These are phyloP conservation scores for Rubia yunnanensis DNA, from an alignment of 257 asterid genomes.

Conservation along the genomic window DNA sequence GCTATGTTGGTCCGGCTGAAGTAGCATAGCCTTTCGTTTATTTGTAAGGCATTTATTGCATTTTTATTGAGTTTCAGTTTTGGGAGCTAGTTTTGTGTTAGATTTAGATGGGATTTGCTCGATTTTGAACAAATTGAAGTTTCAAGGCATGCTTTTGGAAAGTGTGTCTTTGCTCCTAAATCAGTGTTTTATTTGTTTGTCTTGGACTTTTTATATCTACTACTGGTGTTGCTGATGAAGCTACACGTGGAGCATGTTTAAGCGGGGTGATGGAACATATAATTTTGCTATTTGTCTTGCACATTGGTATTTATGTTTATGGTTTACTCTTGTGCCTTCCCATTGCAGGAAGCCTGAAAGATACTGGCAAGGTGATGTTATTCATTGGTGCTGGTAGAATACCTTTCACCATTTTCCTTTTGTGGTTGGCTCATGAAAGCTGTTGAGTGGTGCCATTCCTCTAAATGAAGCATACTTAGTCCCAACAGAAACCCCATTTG, in stretches of 20 bases:
- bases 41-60: background rate
- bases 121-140: background rate
- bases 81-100: background rate
- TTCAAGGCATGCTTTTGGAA: background rate
- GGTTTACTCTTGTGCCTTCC: conserved; percentile 7
- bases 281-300: background rate
- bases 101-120: background rate
- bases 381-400: background rate
- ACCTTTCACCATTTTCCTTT: background rate
- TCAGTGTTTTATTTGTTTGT: background rate
- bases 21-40: background rate
- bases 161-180: background rate
- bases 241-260: background rate
- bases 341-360: conserved; percentile 7
- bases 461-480: background rate
- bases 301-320: background rate
- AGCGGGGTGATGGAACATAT: background rate
- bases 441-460: background rate
- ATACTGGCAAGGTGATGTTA: background rate
- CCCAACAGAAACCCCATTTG: background rate
- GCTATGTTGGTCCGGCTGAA: background rate
- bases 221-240: no score
- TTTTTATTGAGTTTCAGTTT: background rate
- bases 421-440: background rate
- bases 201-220: background rate